Percentiles rank a stretch among this genome's conserved stretches.
These are phyloP conservation scores for Setomelanomma holmii DNA, from an alignment of 2,329 filamentous ascomycete genomes.

Conservation along the genomic window DNA sequence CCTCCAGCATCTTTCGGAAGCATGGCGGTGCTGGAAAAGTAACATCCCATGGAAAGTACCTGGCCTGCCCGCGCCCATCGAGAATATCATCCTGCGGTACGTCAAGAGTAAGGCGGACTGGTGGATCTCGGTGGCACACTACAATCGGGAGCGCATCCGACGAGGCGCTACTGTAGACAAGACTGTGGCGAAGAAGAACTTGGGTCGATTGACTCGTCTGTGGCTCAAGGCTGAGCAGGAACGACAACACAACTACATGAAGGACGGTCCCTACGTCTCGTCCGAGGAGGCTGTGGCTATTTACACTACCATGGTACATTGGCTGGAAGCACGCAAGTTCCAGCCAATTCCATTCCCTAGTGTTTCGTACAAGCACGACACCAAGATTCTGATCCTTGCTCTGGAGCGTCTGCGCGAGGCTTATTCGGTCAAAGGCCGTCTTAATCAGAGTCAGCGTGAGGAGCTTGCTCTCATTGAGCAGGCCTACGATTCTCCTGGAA, in stretches of 20 bases:
- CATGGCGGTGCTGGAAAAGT: constrained; percentile 99
- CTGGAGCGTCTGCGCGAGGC: constrained; percentile 92
- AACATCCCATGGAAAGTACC: constrained; percentile 99
- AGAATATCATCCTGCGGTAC: constrained; percentile 98
- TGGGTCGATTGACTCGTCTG: constrained; percentile 89
- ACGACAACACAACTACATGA: constrained; percentile 98
- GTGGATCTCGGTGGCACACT: constrained; percentile 99
- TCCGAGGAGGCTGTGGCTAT: constrained; percentile 98
- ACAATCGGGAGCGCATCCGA: constrained; percentile 96
- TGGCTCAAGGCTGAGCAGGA: constrained; percentile 99
- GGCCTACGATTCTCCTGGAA: constrained; percentile 96
- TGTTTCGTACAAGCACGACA: constrained; percentile 99
- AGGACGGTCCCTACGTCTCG: constrained; percentile 97
- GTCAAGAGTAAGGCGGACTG: constrained; percentile 99
- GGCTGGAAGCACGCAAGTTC: constrained; percentile 97
- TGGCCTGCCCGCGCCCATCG: constrained; percentile 92
- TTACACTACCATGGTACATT: constrained; percentile 98
- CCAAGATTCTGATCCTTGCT: constrained; percentile 95
- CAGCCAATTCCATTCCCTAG: constrained; percentile 98
- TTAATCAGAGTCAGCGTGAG: constrained; percentile 97
- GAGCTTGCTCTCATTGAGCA: constrained; percentile 97
- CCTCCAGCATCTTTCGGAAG: constrained; percentile 94
- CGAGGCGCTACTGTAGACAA: constrained; percentile 98
- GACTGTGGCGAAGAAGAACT: constrained; percentile 98
- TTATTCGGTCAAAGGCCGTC: constrained; percentile 94